Evolutionary conservation across 164 flowering plant species (phyloP).

Genomic region (Dillenia suffruticosa): DNA sequence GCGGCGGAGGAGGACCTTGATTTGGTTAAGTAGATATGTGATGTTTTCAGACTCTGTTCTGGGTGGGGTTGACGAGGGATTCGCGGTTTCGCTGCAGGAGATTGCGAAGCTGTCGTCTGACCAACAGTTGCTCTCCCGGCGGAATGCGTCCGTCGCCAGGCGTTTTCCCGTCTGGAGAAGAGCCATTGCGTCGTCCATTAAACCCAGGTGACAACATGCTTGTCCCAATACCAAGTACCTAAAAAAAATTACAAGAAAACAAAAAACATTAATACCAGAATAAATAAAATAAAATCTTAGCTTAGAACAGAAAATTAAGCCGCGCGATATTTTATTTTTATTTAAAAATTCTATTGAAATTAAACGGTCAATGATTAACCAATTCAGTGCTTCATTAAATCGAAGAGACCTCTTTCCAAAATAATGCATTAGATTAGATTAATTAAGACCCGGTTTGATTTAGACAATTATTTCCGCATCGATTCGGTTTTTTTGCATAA

Average conservation of each 20-base stretch:
- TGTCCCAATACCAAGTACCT: conserved; percentile 88
- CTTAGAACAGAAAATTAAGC: too few relatives aligned
- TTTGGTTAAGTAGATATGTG: conserved; percentile 63
- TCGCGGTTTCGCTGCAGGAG: conserved; percentile 16
- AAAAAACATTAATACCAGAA: conserved; percentile 1
- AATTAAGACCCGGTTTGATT: too few relatives aligned
- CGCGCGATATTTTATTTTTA: too few relatives aligned
- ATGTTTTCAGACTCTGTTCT: conserved; percentile 50
- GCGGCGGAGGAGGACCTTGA: conserved; percentile 88
- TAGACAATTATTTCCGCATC: too few relatives aligned
- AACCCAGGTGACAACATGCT: conserved; percentile 87
- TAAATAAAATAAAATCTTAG: too few relatives aligned
- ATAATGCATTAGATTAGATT: too few relatives aligned
- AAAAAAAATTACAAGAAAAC: background rate
- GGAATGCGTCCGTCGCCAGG: conserved; percentile 68
- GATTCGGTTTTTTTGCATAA: too few relatives aligned
- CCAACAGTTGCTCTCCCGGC: conserved; percentile 72
- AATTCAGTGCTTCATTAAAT: too few relatives aligned
- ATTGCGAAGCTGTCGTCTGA: conserved; percentile 82
- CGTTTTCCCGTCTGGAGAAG: conserved; percentile 94
- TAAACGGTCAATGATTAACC: too few relatives aligned
- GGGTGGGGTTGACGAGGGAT: conserved; percentile 25
- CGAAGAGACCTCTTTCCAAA: too few relatives aligned
- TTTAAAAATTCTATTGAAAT: too few relatives aligned
- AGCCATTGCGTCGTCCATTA: conserved; percentile 95